Conservation (phyloP, 306 rosid genomes). For the Trichosanthes cucumerina region DNA sequence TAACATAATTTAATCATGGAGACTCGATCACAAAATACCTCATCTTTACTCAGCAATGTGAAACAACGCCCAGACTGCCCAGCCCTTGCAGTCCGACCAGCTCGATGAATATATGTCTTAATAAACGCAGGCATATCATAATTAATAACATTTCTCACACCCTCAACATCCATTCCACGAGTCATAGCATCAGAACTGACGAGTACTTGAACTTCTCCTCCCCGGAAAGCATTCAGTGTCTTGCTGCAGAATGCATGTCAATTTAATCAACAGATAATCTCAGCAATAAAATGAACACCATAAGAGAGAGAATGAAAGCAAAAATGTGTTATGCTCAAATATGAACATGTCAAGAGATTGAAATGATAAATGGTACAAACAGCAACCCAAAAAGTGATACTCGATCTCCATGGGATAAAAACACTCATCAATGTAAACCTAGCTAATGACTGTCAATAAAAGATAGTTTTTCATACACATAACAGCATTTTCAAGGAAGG, state of each 20-base stretch:
- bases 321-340: not conserved
- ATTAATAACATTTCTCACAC: slow-evolving; percentile 72
- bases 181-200: slow-evolving; percentile 96
- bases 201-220: slow-evolving; percentile 78
- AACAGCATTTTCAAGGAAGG: not conserved
- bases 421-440: not conserved
- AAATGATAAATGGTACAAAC: not conserved
- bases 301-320: not conserved
- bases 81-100: slow-evolving; percentile 95
- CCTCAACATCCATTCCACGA: slow-evolving; percentile 96
- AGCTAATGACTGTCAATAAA: not conserved
- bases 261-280: slow-evolving; percentile 1
- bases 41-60: slow-evolving; percentile 59
- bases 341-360: not conserved
- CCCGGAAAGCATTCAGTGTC: slow-evolving; percentile 64
- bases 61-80: slow-evolving; percentile 80
- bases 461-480: not conserved
- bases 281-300: not conserved
- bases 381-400: not conserved
- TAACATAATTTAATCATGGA: not conserved
- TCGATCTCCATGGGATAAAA: not conserved
- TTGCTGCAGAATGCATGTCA: slow-evolving; percentile 43
- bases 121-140: slow-evolving; percentile 70
- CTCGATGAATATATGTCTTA: slow-evolving; percentile 86
- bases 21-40: slow-evolving; percentile 32